Evolutionary conservation across 306 rosid species (phyloP), one percentile per base, ranked within the genome.

Genomic region (Luffa acutangula): DNA sequence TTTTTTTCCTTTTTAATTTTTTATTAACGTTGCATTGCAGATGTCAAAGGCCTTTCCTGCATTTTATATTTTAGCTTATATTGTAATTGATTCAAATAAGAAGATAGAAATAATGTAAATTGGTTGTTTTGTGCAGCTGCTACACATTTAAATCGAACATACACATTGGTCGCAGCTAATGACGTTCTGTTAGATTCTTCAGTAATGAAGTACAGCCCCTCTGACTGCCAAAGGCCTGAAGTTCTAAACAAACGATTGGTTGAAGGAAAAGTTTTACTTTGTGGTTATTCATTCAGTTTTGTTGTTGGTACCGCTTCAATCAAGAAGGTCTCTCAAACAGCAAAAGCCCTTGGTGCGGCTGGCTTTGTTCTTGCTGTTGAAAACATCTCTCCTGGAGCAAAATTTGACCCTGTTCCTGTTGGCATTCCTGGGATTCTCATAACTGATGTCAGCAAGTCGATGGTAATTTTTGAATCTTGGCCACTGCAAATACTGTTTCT

Each of bases 201-300:
- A 33, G 91, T 87, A 52, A 82, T 57, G 88, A 96, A 82, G 87
- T 89, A 85, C 89, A 96, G 91, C 85, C 93, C 97, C 80, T 89
- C 98, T 0, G 99, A 96, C 83, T 96, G 99, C 88, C 99, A 96
- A 87, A 90, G 82, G 81, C 94, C 97, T 74, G 99, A 96, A 78
- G 87, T 93, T 85, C 84, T 96, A 75, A 96, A 93, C 85, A 93
- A 96, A 88, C 88, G 89, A 37, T 86, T 93, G 88, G 89, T 96
- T 80, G 86, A 90, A 89, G 99, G 99, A 43, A 96, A 91, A 77
- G 91, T 96, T 86, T 96, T 96, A 86, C 96, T 96, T 8, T 96
- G 99, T 87, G 99, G 99, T 82, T 96, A 96, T 88, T 96, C 99
- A 76, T 96, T 91, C 87, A 93, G 93, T 87, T 96, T 96, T 82